Base-by-base conservation (phyloP, 495 filamentous ascomycete species). In the Penicillium paradoxum region DNA sequence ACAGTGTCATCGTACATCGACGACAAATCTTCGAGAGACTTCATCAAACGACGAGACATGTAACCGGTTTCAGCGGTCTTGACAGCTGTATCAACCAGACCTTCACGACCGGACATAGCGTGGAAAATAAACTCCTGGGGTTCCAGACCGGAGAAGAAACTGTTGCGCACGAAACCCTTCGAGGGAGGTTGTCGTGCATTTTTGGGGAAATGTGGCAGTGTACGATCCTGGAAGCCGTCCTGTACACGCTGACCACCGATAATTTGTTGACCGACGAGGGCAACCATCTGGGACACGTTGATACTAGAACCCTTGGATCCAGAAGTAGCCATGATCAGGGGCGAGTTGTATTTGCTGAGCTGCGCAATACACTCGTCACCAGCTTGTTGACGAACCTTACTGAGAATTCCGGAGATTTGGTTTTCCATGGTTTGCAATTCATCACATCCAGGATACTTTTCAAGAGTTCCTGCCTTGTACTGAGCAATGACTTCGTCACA, bases 211-310 rank as follows among this genome's bases (percentile, higher is more conserved):
- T 97, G 95, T 30, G 95, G 95, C 17, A 97, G 70, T 34, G 85
- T 96, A 54, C 93, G 83, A 69, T 97, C 90, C 63, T 97, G 90
- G 75, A 98, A 98, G 18, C 93, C 93, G 72, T 97, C 90, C 34
- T 88, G 81, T 19, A 98, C 93, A 83, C 93, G 92, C 60, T 87
- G 84, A 45, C 90, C 90, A 34, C 85, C 84, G 62, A 98, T 97
- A 78, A 97, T 96, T 62, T 98, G 93, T 68, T 98, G 93, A 53
- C 93, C 93, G 58, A 98, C 93, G 56, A 90, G 85, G 30, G 95
- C 91, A 66, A 97, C 86, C 93, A 98, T 98, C 74, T 98, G 93
- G 21, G 95, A 92, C 43, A 98, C 93, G 75, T 98, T 98, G 78
- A 97, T 96, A 63, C 86, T 86, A 2, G 90, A 96, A 62, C 93